Conservation (phyloP, 2,329 filamentous ascomycete genomes). For the Ceratocystis lukuohia region DNA sequence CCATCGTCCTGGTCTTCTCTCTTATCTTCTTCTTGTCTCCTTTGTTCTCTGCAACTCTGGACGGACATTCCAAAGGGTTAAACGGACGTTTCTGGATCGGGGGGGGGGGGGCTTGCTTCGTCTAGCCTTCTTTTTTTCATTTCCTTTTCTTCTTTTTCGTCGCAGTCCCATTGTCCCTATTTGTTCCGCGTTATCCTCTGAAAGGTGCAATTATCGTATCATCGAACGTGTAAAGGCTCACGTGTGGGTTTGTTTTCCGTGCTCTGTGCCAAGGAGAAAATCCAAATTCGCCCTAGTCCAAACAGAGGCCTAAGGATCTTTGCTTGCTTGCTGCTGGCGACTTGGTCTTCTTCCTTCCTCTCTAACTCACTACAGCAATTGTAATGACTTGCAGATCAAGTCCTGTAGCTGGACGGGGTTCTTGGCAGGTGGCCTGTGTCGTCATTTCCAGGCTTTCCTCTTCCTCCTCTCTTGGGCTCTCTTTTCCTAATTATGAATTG, state of each 20-base stretch:
- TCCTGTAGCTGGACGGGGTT: not conserved
- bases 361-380: not conserved
- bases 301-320: not conserved
- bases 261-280: not conserved
- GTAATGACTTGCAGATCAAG: conserved; percentile 1
- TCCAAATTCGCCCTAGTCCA: not conserved
- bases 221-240: too few relatives aligned
- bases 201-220: too few relatives aligned
- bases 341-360: not conserved
- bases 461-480: not conserved
- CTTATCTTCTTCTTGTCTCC: not conserved
- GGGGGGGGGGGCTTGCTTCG: not conserved
- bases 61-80: not conserved
- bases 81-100: not conserved
- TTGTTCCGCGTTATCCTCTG: too few relatives aligned
- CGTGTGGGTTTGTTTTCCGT: too few relatives aligned
- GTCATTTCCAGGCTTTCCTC: not conserved
- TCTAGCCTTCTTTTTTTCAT: not conserved
- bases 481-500: not conserved
- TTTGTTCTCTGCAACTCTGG: not conserved
- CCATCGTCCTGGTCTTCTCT: not conserved
- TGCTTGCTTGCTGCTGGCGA: not conserved
- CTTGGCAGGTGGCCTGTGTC: not conserved
- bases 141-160: too few relatives aligned
- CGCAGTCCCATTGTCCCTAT: too few relatives aligned